phyloP scores from a whole-genome alignment of 306 rosid species.

The Macrotyloma uniflorum region DNA sequence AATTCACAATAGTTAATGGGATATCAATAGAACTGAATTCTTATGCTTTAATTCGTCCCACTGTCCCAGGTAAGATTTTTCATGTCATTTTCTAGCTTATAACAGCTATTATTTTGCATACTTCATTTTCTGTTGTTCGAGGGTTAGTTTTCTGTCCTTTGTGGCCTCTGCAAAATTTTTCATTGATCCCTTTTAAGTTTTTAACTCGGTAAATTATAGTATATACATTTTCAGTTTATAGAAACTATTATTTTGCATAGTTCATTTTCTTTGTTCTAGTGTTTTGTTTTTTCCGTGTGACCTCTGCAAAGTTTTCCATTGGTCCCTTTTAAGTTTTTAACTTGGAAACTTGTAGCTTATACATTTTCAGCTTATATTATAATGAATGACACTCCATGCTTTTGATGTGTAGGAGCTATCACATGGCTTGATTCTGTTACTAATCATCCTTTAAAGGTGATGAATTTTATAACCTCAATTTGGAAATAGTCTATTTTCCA shows the following conservation, averaged over 20 bases:
- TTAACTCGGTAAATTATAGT: too few species aligned
- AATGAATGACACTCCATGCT: conserved; percentile 34
- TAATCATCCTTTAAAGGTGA: conserved; percentile 89
- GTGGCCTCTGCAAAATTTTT: conserved; percentile 22
- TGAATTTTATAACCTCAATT: conserved; percentile 21
- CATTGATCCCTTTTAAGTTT: conserved; percentile 1
- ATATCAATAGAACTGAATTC: conserved; percentile 71
- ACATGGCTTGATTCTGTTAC: conserved; percentile 96
- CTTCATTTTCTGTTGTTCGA: conserved; percentile 23
- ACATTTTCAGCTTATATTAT: conserved; percentile 29
- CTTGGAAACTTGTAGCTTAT: conserved; percentile 6
- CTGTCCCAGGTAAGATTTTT: conserved; percentile 68
- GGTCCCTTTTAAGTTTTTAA: conserved; percentile 17
- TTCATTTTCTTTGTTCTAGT: conserved; percentile 25
- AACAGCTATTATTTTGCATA: conserved; percentile 10
- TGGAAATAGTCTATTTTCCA: conserved; percentile 25
- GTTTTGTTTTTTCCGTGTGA: conserved; percentile 8
- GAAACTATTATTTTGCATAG: conserved; percentile 4
- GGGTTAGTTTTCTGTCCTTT: conserved; percentile 7
- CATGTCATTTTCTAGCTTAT: conserved; percentile 27
- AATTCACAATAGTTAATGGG: conserved; percentile 67
- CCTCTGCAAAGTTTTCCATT: conserved; percentile 23
- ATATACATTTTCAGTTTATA: conserved; percentile 21
- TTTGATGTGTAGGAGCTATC: conserved; percentile 66
- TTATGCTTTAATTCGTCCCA: conserved; percentile 89